phyloP scores from a whole-genome alignment of 1,284 basidiomycete species.

The Heterobasidion parviporum region DNA sequence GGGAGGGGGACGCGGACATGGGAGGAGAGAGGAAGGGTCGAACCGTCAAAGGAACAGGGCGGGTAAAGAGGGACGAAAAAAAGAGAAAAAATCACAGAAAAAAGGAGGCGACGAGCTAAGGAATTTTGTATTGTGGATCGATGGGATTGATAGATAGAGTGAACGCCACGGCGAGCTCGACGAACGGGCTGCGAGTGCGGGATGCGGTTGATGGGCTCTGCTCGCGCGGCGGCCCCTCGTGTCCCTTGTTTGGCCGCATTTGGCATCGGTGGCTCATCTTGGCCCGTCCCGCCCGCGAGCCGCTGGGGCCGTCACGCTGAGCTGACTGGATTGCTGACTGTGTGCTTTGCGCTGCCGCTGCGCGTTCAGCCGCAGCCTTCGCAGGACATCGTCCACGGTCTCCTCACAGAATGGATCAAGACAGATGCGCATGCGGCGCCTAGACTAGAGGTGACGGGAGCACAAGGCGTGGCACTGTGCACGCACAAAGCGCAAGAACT shows the following conservation, averaged over 20 bases:
- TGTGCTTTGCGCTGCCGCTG: too few relatives aligned
- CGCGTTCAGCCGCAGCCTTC: too few relatives aligned
- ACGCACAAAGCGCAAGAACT: too few relatives aligned
- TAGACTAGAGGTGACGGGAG: too few relatives aligned
- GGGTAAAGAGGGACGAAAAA: constrained; percentile 12
- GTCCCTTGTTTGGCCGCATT: constrained; percentile 8
- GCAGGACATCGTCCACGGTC: too few relatives aligned
- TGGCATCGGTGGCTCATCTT: not conserved
- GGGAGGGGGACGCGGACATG: constrained; percentile 8
- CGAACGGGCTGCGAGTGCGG: constrained; percentile 8
- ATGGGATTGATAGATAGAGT: constrained; percentile 5
- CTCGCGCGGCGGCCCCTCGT: not conserved
- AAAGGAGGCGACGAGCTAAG: not conserved
- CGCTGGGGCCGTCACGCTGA: too few relatives aligned
- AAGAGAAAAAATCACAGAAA: constrained; percentile 1
- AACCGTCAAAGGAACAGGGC: constrained; percentile 26
- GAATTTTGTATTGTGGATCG: not conserved
- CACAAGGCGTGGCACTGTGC: too few relatives aligned
- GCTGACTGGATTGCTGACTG: too few relatives aligned
- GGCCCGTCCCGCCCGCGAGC: too few relatives aligned
- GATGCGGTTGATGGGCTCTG: constrained; percentile 5
- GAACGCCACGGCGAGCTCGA: constrained; percentile 13
- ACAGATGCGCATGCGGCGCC: too few relatives aligned
- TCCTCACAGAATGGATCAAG: too few relatives aligned
- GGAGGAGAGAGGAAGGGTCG: constrained; percentile 1